A percentile compares a stretch with the other conserved stretches of the same genome.
Conservation (phyloP, 306 rosid genomes). For the Glycine tomentella region DNA sequence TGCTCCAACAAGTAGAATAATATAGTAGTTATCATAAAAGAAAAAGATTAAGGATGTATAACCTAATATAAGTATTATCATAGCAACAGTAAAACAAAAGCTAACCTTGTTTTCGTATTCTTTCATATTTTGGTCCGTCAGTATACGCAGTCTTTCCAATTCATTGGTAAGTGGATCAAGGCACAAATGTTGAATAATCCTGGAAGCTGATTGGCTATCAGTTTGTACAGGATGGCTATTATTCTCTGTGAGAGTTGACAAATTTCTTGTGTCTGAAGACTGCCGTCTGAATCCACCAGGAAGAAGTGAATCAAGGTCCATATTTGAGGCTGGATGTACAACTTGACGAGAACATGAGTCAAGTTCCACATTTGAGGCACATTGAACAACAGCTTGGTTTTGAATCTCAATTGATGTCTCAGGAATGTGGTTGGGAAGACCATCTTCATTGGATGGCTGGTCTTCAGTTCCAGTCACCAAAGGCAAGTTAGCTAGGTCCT, state of each 20-base stretch:
- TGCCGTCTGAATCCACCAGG: slow-evolving; percentile 44
- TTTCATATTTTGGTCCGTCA: slow-evolving; percentile 49
- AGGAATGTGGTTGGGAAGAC: slow-evolving; percentile 32
- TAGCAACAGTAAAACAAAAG: slow-evolving; percentile 35
- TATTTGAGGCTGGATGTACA: slow-evolving; percentile 42
- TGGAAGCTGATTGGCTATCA: slow-evolving; percentile 48
- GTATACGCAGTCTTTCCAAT: slow-evolving; percentile 61
- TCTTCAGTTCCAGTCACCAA: slow-evolving; percentile 33
- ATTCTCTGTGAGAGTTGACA: slow-evolving; percentile 48
- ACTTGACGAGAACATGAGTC: slow-evolving; percentile 37
- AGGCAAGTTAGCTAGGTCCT: slow-evolving; percentile 37
- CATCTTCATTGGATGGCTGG: slow-evolving; percentile 35
- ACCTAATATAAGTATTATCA: slow-evolving; percentile 22
- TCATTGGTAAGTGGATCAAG: slow-evolving; percentile 72
- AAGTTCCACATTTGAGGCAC: slow-evolving; percentile 36
- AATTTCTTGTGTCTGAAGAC: slow-evolving; percentile 49
- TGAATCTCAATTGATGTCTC: slow-evolving; percentile 44
- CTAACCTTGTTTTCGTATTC: slow-evolving; percentile 64
- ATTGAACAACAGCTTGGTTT: slow-evolving; percentile 41
- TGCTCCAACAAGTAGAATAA: slow-evolving; percentile 55
- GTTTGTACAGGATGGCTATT: slow-evolving; percentile 57
- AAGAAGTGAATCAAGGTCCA: slow-evolving; percentile 37
- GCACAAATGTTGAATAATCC: slow-evolving; percentile 32
- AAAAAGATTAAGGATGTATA: slow-evolving; percentile 17
- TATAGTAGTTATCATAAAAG: background rate